These are phyloP conservation scores for Nicotiana sylvestris DNA, from an alignment of 257 asterid species.

Conservation along the genomic window DNA sequence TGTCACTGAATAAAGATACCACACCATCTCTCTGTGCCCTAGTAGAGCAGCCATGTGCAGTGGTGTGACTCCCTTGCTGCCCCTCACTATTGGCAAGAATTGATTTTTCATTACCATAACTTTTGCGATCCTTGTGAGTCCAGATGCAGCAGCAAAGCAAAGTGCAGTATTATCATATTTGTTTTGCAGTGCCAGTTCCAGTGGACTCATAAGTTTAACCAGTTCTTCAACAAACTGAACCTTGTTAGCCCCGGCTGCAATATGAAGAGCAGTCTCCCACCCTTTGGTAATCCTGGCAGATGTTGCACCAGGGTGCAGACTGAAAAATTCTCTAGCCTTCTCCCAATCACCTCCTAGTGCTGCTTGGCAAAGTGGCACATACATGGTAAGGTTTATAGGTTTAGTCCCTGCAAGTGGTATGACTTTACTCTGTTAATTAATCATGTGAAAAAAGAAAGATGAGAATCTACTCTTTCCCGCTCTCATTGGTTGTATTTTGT, in stretches of 20 bases:
- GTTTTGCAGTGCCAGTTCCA: conserved; percentile 26
- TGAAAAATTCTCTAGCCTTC: conserved; percentile 22
- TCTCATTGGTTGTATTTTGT: not conserved
- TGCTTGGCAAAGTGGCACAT: conserved; percentile 33
- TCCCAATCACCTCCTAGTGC: conserved; percentile 33
- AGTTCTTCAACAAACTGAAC: conserved; percentile 29
- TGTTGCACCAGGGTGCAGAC: conserved; percentile 14
- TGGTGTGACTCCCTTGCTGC: conserved; percentile 36
- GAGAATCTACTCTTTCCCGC: not conserved
- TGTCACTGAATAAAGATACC: conserved; percentile 34
- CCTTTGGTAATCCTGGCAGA: conserved; percentile 32
- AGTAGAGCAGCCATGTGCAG: conserved; percentile 39
- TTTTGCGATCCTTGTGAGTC: conserved; percentile 24
- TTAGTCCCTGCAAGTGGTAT: conserved; percentile 15
- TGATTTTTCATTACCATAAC: conserved; percentile 28
- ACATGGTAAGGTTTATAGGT: conserved; percentile 18
- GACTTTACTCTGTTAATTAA: not conserved
- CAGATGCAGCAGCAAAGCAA: conserved; percentile 40
- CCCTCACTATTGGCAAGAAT: conserved; percentile 26
- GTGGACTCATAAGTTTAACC: conserved; percentile 27
- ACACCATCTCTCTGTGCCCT: conserved; percentile 30
- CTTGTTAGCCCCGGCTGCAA: conserved; percentile 38
- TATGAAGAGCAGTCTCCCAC: conserved; percentile 31
- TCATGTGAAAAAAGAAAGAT: not conserved
- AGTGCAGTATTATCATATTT: conserved; percentile 33